Percentiles rank a stretch among this genome's conserved stretches.
Evolutionary conservation across 805 yeast species (phyloP).

Genomic region (Saturnispora gosingensis): DNA sequence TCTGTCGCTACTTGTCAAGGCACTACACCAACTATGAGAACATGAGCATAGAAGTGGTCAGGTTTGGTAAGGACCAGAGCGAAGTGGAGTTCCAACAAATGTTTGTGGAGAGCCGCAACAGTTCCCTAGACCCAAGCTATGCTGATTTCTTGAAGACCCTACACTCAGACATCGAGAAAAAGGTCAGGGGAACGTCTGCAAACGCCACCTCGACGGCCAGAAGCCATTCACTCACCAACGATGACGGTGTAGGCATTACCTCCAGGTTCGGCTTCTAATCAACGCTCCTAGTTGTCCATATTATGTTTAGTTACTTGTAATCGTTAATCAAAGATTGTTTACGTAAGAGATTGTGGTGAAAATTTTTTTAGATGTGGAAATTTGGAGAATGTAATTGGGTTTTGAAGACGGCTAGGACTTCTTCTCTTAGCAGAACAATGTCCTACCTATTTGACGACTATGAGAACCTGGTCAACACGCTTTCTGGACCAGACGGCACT

Average conservation of each 20-base stretch:
- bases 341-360: neutral
- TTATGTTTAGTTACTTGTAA: neutral
- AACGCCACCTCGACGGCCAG: neutral
- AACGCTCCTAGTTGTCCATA: neutral
- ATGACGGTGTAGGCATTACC: slow-evolving; percentile 12
- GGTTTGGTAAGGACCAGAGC: slow-evolving; percentile 56
- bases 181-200: slow-evolving; percentile 24
- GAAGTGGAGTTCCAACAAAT: slow-evolving; percentile 47
- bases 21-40: slow-evolving; percentile 30
- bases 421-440: neutral
- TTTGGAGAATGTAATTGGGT: neutral
- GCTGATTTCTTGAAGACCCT: slow-evolving; percentile 58
- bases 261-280: slow-evolving; percentile 10
- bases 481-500: slow-evolving; percentile 1
- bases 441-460: slow-evolving; percentile 11
- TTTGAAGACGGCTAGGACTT: neutral
- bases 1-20: slow-evolving; percentile 48
- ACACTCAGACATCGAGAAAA: slow-evolving; percentile 54
- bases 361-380: neutral
- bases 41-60: slow-evolving; percentile 47
- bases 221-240: neutral
- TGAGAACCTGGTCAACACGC: slow-evolving; percentile 7
- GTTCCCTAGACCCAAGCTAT: slow-evolving; percentile 46
- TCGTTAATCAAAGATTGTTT: neutral
- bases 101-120: slow-evolving; percentile 65